These are phyloP conservation scores for Colletotrichum sp. DNA, from an alignment of 2,329 filamentous ascomycete species.

Conservation along the genomic window DNA sequence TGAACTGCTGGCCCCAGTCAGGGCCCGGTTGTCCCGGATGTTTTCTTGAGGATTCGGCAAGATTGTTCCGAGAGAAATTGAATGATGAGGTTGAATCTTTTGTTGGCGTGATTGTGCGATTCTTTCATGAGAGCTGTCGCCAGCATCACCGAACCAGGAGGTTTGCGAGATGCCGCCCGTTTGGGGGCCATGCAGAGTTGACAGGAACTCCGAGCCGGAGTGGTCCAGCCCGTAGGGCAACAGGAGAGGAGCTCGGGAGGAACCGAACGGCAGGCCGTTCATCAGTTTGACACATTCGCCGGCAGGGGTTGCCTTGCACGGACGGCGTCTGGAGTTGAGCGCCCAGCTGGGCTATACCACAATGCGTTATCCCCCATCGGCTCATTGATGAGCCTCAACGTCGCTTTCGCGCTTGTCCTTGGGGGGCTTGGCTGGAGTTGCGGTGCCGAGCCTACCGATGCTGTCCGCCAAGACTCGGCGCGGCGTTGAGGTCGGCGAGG, in stretches of 20 bases:
- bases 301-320: background rate
- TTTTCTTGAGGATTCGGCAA: background rate
- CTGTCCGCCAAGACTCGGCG: background rate
- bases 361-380: background rate
- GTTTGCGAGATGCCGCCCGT: background rate
- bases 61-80: background rate
- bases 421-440: background rate
- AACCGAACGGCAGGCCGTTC: background rate
- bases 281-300: background rate
- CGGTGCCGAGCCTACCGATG: background rate
- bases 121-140: background rate
- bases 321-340: background rate
- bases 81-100: background rate
- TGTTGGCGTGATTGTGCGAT: accelerated
- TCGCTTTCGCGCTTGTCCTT: background rate
- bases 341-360: background rate
- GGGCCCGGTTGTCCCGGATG: background rate
- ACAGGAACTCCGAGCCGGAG: background rate
- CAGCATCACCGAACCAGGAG: background rate
- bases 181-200: background rate
- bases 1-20: background rate
- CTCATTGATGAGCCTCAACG: background rate
- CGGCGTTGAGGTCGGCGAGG: background rate
- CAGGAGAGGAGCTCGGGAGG: background rate
- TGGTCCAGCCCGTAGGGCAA: background rate